Base-by-base conservation (phyloP, 2,329 filamentous ascomycete species). In the Parastagonospora avenae region DNA sequence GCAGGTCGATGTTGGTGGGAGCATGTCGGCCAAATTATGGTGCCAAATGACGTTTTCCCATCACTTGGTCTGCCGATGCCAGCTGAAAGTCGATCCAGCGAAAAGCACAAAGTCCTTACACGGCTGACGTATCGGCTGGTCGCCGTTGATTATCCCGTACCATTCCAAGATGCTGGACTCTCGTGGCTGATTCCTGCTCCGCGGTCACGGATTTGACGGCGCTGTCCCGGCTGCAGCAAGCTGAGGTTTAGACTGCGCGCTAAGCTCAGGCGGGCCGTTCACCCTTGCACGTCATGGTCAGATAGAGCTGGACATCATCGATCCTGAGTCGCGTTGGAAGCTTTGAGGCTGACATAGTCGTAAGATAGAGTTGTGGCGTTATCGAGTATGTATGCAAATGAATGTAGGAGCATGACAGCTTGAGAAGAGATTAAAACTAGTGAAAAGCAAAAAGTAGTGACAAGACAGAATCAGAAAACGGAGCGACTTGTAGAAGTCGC, bases 191-290 rank as follows among this genome's bases (percentile, higher is more conserved):
- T 31, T 14, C 38, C 27, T 42, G 38, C 41, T 50, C 50, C 46
- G 42, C 31, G 24, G 46, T 32, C 27, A 35, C 32, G 50, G 50
- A 53, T 53, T 50, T 27, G 46, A 31, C 29, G 46, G 46, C 31
- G 33, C 9, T 42, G 40, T 29, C 29, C 28, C 29, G 4, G 16
- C 27, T 19, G 30, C 46, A 37, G 27, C 32, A 27, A 48, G 44
- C 49, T 52, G 44, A 43, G 35, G n/a, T 33, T 36, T 52, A 48
- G 49, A 41, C n/a, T 28, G 14, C 19, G 29, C 49, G 44, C 49
- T 52, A 52, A 39, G 32, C 15, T 33, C 33, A 51, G 38, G 43
- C 43, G 38, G 29, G n/a, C 32, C 6, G n/a, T 32, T 19, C 28
- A 32, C 14, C 40, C 40, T 37, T 19, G 43, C 19, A 27, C 24